These are phyloP conservation scores for Phytophthora uliginosa DNA, from an alignment of 352 stramenopile species.

Conservation along the genomic window DNA sequence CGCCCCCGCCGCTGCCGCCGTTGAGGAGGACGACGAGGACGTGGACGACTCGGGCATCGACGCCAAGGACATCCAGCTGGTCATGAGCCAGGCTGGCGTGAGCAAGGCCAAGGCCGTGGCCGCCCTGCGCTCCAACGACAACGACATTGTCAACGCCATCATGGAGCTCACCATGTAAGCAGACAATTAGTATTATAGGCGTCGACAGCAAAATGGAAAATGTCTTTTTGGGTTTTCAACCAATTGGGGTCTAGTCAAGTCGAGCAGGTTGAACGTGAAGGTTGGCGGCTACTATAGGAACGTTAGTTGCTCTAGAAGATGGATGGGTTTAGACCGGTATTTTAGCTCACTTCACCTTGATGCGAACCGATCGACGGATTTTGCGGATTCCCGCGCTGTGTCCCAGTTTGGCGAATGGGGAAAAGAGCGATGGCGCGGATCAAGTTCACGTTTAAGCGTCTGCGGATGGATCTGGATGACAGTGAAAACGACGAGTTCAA, in stretches of 20 bases:
- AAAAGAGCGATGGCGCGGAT: slow-evolving; percentile 18
- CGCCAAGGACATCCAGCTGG: slow-evolving; percentile 99
- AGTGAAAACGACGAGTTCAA: slow-evolving; percentile 6
- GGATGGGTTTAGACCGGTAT: not conserved
- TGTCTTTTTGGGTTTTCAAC: slow-evolving; percentile 48
- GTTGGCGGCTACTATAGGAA: not conserved
- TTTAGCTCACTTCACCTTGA: not conserved
- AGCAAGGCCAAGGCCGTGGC: slow-evolving; percentile 96
- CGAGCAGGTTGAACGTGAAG: not conserved
- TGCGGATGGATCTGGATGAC: slow-evolving; percentile 14
- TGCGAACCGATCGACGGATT: not conserved
- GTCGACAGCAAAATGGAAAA: slow-evolving; percentile 25
- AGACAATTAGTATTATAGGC: slow-evolving; percentile 31
- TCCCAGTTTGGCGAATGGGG: not conserved
- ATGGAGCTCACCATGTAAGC: slow-evolving; percentile 99
- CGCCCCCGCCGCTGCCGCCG: slow-evolving; percentile 41
- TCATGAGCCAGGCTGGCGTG: slow-evolving; percentile 96
- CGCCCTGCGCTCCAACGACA: slow-evolving; percentile 98
- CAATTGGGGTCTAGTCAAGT: not conserved
- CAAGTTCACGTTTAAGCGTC: slow-evolving; percentile 21
- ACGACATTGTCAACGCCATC: slow-evolving; percentile 99
- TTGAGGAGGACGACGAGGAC: slow-evolving; percentile 89
- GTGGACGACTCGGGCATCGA: slow-evolving; percentile 98
- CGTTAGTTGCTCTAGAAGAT: too few species aligned
- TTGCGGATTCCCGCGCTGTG: not conserved